Evolutionary conservation across 225 moss, liverwort and hornwort genomes (phyloP).

Genomic region (Lunularia cruciata): DNA sequence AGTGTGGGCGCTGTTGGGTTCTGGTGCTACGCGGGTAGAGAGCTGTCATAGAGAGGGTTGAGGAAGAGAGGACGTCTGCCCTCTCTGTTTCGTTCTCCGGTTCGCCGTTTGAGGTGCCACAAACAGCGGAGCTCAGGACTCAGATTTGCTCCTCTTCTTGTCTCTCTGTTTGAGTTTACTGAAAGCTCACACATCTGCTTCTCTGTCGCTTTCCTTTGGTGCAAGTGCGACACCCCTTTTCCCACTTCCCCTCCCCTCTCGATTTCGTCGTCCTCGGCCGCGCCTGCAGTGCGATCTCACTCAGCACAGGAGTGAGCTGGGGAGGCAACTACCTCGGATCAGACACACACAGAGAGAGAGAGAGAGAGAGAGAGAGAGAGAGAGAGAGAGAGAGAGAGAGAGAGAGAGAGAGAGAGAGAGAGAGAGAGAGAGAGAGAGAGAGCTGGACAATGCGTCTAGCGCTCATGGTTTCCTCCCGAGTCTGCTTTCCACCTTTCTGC

Average conservation of each 20-base stretch:
- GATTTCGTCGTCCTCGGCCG: not conserved
- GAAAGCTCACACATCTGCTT: slow-evolving; percentile 12
- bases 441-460: slow-evolving; percentile 10
- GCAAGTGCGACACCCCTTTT: not conserved
- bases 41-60: not conserved
- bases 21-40: too few species aligned
- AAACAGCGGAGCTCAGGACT: slow-evolving; percentile 11
- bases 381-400: not conserved
- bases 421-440: not conserved
- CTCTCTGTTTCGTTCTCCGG: not conserved
- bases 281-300: not conserved
- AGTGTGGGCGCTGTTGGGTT: too few species aligned
- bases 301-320: not conserved
- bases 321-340: not conserved
- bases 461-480: slow-evolving; percentile 1
- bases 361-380: not conserved
- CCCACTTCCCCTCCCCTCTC: not conserved
- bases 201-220: slow-evolving; percentile 7
- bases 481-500: not conserved
- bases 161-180: not conserved
- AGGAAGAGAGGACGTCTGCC: too few species aligned
- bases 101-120: not conserved
- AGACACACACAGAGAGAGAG: not conserved
- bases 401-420: not conserved
- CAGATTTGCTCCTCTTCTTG: slow-evolving; percentile 10